Percentiles rank a stretch among this genome's conserved stretches.
phyloP scores from a whole-genome alignment of 1,139 yeast species.

The Suhomyces anneliseae region DNA sequence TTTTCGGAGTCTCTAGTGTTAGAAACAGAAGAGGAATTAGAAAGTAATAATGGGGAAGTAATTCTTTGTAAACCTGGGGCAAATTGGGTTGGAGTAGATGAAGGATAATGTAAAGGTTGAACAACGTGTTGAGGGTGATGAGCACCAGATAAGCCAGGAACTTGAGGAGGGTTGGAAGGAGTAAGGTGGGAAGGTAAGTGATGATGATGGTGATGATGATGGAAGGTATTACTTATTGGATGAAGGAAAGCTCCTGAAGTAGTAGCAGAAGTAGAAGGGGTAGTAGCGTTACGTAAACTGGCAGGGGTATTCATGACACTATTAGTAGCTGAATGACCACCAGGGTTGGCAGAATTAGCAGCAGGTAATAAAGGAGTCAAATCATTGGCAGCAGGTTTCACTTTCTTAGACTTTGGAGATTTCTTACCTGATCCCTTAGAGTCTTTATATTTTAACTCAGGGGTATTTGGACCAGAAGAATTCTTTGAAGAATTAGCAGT shows the following conservation, averaged over 20 bases:
- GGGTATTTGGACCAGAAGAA: slow-evolving; percentile 43
- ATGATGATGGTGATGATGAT: slow-evolving; percentile 26
- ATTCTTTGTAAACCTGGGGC: slow-evolving; percentile 64
- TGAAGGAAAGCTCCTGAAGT: slow-evolving; percentile 11
- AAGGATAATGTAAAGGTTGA: slow-evolving; percentile 64
- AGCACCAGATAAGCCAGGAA: slow-evolving; percentile 6
- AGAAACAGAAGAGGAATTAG: slow-evolving; percentile 44
- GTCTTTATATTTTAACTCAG: slow-evolving; percentile 46
- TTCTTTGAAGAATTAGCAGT: slow-evolving; percentile 22
- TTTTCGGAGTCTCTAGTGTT: slow-evolving; percentile 29
- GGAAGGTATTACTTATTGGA: slow-evolving; percentile 15
- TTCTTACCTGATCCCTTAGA: slow-evolving; percentile 23
- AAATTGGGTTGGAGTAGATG: slow-evolving; percentile 69
- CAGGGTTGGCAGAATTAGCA: slow-evolving; percentile 4
- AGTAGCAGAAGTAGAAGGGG: slow-evolving; percentile 6
- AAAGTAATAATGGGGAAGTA: slow-evolving; percentile 61
- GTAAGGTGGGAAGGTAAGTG: slow-evolving; percentile 25
- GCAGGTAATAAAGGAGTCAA: slow-evolving; percentile 37
- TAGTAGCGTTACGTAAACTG: slow-evolving; percentile 5
- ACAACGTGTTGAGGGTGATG: slow-evolving; percentile 33
- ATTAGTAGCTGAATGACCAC: slow-evolving; percentile 5
- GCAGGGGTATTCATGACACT: slow-evolving; percentile 10
- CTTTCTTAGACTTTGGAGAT: slow-evolving; percentile 35
- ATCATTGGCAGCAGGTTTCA: slow-evolving; percentile 16
- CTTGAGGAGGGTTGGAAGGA: slow-evolving; percentile 12